Percentiles rank a stretch among this genome's conserved stretches.
Evolutionary conservation across 768 basidiomycete genomes (phyloP).

Genomic region (Leccinum barrowsii): DNA sequence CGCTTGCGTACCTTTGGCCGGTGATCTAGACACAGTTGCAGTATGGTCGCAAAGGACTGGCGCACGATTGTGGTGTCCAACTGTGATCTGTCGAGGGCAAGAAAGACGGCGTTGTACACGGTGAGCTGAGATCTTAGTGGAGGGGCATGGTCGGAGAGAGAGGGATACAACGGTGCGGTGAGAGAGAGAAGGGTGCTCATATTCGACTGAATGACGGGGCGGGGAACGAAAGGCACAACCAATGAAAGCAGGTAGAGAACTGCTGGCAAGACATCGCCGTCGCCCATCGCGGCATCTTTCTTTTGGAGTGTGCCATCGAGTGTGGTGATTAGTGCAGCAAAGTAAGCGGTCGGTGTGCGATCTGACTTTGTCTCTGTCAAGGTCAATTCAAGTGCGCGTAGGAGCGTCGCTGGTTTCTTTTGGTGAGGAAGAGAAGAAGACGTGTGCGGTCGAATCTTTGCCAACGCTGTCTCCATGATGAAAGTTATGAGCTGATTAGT

Average conservation of each 20-base stretch:
- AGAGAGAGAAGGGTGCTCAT: conserved; percentile 66
- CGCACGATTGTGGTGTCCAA: conserved; percentile 66
- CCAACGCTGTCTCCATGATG: conserved; percentile 50
- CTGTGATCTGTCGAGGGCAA: conserved; percentile 66
- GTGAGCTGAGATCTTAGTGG: conserved; percentile 84
- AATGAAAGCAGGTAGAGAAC: conserved; percentile 37
- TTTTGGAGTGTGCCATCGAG: conserved; percentile 75
- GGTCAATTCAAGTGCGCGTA: conserved; percentile 81
- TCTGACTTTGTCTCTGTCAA: conserved; percentile 67
- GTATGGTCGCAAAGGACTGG: conserved; percentile 80
- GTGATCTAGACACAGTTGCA: conserved; percentile 81
- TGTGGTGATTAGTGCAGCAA: conserved; percentile 85
- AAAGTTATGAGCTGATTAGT: neutral
- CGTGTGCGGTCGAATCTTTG: conserved; percentile 85
- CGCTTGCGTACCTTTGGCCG: conserved; percentile 93
- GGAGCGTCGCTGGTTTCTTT: conserved; percentile 81
- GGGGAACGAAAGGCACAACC: conserved; percentile 49
- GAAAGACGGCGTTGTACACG: conserved; percentile 66
- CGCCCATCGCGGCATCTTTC: conserved; percentile 61
- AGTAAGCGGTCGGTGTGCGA: conserved; percentile 83
- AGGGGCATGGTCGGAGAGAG: conserved; percentile 62
- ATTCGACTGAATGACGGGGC: conserved; percentile 78
- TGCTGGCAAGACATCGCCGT: conserved; percentile 47
- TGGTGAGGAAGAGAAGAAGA: conserved; percentile 82
- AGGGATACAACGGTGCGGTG: conserved; percentile 76